phyloP scores from a whole-genome alignment of 441 rosid species.

The Pelargonium australe region DNA sequence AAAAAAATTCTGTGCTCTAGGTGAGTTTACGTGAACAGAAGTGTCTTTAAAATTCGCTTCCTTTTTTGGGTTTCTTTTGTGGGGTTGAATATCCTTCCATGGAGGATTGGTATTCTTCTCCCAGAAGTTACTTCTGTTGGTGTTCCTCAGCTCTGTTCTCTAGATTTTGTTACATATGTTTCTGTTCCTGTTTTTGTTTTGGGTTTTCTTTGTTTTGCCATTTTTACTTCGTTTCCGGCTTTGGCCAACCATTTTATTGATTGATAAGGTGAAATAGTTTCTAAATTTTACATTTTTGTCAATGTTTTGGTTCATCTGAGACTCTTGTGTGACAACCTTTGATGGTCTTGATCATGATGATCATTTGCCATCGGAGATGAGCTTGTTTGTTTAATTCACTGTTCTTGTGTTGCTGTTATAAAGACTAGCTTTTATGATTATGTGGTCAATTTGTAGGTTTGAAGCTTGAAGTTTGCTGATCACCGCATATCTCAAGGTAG shows the following conservation, averaged over 20 bases:
- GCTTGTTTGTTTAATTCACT: neutral
- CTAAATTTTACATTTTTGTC: neutral
- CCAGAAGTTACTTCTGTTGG: slow-evolving; percentile 37
- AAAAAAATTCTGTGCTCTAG: slow-evolving; percentile 26
- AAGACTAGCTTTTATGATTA: slow-evolving; percentile 18
- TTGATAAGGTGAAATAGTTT: slow-evolving; percentile 14
- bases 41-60: slow-evolving; percentile 38
- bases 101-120: slow-evolving; percentile 42
- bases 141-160: slow-evolving; percentile 9
- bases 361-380: neutral
- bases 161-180: slow-evolving; percentile 18
- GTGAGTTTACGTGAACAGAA: slow-evolving; percentile 53
- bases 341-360: neutral
- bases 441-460: slow-evolving; percentile 46
- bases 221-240: slow-evolving; percentile 2
- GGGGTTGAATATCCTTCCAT: slow-evolving; percentile 42
- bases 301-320: neutral
- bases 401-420: slow-evolving; percentile 13
- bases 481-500: slow-evolving; percentile 31
- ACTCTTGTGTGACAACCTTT: slow-evolving; percentile 13
- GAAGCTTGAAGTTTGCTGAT: slow-evolving; percentile 43
- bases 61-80: slow-evolving; percentile 33
- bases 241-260: slow-evolving; percentile 12
- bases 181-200: slow-evolving; percentile 10
- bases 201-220: slow-evolving; percentile 16